phyloP scores from a whole-genome alignment of 2,329 filamentous ascomycete species.

The Ascochyta fabae region DNA sequence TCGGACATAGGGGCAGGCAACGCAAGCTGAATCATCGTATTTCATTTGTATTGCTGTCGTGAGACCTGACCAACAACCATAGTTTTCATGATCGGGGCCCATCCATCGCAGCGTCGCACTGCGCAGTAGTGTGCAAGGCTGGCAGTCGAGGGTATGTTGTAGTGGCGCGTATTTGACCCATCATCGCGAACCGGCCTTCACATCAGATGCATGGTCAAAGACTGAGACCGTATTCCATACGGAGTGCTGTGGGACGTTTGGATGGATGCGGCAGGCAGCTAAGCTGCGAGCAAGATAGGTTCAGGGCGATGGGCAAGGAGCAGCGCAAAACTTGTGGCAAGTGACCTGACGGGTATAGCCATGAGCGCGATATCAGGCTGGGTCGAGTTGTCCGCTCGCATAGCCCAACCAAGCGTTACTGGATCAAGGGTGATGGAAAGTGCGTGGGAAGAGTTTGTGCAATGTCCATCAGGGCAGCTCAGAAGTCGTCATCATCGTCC shows the following conservation, averaged over 20 bases:
- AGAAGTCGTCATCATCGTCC: slow-evolving; percentile 48
- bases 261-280: background rate
- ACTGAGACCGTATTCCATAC: background rate
- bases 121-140: background rate
- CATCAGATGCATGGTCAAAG: background rate
- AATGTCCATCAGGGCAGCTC: slow-evolving; percentile 5
- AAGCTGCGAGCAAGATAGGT: background rate
- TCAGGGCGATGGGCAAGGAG: background rate
- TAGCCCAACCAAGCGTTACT: background rate
- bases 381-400: background rate
- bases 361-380: background rate
- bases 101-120: background rate
- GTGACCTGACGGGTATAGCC: background rate
- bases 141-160: background rate
- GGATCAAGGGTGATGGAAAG: background rate
- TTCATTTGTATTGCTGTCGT: slow-evolving; percentile 16
- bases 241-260: background rate
- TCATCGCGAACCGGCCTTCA: background rate
- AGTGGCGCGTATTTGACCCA: background rate
- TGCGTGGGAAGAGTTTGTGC: background rate
- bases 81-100: background rate
- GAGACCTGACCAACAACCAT: background rate
- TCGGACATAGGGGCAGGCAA: background rate
- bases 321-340: background rate
- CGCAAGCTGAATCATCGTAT: background rate